Base-by-base conservation (phyloP, 75 land plant species). In the Chamaecyparis obtusa region DNA sequence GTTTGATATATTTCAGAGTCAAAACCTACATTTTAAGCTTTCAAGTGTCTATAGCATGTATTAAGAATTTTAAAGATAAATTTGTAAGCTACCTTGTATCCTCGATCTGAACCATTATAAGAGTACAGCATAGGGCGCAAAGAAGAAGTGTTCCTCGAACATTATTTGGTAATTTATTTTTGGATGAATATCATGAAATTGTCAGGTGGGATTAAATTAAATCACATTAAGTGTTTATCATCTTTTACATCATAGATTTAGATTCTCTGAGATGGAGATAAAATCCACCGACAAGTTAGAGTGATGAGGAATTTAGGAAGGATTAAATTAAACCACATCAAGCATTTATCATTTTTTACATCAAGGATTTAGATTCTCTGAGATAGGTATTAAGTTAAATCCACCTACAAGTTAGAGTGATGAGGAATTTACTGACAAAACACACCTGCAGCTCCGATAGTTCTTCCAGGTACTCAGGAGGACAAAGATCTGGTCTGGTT, bases 401-500 rank as follows among this genome's bases (percentile, higher is more conserved):
- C 15, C 30, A 27, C 43, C 27, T 78, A 78, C 27, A 35, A 77
- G 41, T 77, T 21, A 39, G 11, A 78, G 46, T 19, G 11, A 33
- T 35, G 3, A 46, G 83, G 54, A 81, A 81, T 43, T 13, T 81
- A 79, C 64, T 41, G 43, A 36, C 69, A 88, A 82, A 80, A 60
- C 75, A 9, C 75, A 93, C 98, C 94, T 97, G 99, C 36, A 98
- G 91, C 67, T 95, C 88, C 16, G 96, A 86, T 77, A 98, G 96
- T 89, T 98, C 99, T 69, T 97, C 99, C n/a, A 98, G 92, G 83
- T 93, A 97, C 85, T 94, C 97, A 0, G 99, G 93, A 33, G 99
- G 99, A 89, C 99, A 97, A 43, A 98, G 87, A 87, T 98, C 99
- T 19, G 99, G 99, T 87, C 99, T 88, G 43, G 99, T 98, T 84